Conservation (phyloP, 2,329 filamentous ascomycete genomes). For the Ophiostoma angusticollis region DNA sequence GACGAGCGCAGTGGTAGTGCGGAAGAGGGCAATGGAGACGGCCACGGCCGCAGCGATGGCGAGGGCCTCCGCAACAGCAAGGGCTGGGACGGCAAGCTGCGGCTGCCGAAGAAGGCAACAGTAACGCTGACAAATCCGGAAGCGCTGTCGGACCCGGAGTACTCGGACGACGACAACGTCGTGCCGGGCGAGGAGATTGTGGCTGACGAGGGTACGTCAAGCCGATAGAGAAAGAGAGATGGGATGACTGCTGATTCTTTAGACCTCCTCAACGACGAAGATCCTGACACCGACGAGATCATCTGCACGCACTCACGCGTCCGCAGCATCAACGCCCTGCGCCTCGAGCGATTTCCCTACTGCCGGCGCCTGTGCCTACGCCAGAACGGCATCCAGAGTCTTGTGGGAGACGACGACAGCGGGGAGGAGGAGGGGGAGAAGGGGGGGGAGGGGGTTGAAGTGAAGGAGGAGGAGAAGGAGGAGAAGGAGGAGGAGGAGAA, state of each 20-base stretch:
- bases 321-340: constrained; percentile 60
- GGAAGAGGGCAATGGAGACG: no score
- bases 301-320: constrained; percentile 83
- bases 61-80: constrained; percentile 44
- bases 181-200: constrained; percentile 61
- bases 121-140: constrained; percentile 63
- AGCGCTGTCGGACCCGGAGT: constrained; percentile 71
- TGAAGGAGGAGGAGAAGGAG: not conserved
- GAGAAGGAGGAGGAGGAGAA: constrained; percentile 25
- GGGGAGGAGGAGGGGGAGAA: not conserved
- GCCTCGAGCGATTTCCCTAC: constrained; percentile 71
- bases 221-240: no score
- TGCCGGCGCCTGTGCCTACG: constrained; percentile 73
- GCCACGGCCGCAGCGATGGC: constrained; percentile 30
- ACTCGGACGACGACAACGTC: constrained; percentile 59
- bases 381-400: constrained; percentile 74
- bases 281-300: constrained; percentile 58
- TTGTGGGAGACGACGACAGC: constrained; percentile 37
- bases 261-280: constrained; percentile 50
- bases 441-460: no score
- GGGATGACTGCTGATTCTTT: no score
- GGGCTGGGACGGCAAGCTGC: constrained; percentile 76
- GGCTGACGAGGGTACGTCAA: constrained; percentile 65
- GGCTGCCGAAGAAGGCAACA: constrained; percentile 49
- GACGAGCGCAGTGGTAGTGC: no score